These are phyloP conservation scores for Apiospora sp. DNA, from an alignment of 2,329 filamentous ascomycete species.

Conservation along the genomic window DNA sequence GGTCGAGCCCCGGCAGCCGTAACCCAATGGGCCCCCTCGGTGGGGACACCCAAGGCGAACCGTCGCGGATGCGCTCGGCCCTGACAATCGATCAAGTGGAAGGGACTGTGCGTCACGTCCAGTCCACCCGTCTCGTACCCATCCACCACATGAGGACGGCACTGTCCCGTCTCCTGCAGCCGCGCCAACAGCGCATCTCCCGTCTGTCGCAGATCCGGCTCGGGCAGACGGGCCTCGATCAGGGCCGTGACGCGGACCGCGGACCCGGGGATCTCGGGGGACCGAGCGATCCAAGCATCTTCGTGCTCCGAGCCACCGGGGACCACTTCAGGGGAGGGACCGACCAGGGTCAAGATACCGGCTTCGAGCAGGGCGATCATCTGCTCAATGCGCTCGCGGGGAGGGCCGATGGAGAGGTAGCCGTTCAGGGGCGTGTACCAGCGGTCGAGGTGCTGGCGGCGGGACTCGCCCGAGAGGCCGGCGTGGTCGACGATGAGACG, in stretches of 20 bases:
- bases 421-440: slow-evolving; percentile 34
- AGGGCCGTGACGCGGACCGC: slow-evolving; percentile 30
- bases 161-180: slow-evolving; percentile 30
- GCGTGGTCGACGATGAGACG: slow-evolving; percentile 33
- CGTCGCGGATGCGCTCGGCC: slow-evolving; percentile 28
- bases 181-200: slow-evolving; percentile 30
- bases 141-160: slow-evolving; percentile 27
- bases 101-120: slow-evolving; percentile 27
- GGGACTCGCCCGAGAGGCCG: slow-evolving; percentile 30
- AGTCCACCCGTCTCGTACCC: slow-evolving; percentile 29
- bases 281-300: slow-evolving; percentile 27
- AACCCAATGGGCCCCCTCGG: slow-evolving; percentile 33
- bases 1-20: slow-evolving; percentile 31
- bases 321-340: slow-evolving; percentile 23
- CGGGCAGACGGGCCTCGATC: slow-evolving; percentile 32
- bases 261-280: slow-evolving; percentile 26
- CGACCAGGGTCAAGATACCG: slow-evolving; percentile 29
- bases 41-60: slow-evolving; percentile 33
- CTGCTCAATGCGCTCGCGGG: slow-evolving; percentile 32
- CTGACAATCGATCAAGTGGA: slow-evolving; percentile 27
- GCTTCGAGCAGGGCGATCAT: slow-evolving; percentile 33
- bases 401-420: slow-evolving; percentile 33
- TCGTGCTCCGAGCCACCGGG: slow-evolving; percentile 25
- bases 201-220: slow-evolving; percentile 28
- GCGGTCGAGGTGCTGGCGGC: slow-evolving; percentile 29